Evolutionary conservation across 2,329 filamentous ascomycete genomes (phyloP).

Genomic region (Fusarium poae): DNA sequence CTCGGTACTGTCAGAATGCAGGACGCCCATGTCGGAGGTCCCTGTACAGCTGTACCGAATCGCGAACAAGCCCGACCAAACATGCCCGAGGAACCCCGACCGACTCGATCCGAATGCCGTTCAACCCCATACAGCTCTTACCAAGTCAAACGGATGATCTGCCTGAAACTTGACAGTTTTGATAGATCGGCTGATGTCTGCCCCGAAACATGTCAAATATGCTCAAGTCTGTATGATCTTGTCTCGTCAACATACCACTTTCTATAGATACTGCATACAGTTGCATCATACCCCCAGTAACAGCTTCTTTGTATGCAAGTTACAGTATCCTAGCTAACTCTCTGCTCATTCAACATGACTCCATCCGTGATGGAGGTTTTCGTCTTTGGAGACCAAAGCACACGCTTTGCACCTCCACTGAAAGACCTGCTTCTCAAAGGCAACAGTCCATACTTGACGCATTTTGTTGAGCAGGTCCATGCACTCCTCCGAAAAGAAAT

Average conservation of each 20-base stretch:
- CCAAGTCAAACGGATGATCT: not conserved
- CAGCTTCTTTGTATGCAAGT: not conserved
- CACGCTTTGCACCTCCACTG: slow-evolving; percentile 42
- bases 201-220: slow-evolving; percentile 9
- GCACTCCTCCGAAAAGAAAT: slow-evolving; percentile 43
- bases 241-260: not conserved
- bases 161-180: not conserved
- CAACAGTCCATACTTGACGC: slow-evolving; percentile 42
- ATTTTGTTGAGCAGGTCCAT: slow-evolving; percentile 45
- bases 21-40: not conserved
- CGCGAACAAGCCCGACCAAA: not conserved
- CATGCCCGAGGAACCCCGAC: slow-evolving; percentile 3
- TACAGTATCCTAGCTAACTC: slow-evolving; percentile 4
- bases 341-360: slow-evolving; percentile 12
- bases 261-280: not conserved
- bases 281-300: not conserved
- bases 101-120: not conserved
- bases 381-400: slow-evolving; percentile 47
- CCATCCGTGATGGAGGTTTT: slow-evolving; percentile 24
- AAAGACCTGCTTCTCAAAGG: slow-evolving; percentile 39
- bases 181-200: not conserved
- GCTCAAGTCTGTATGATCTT: not conserved
- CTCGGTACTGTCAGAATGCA: not conserved
- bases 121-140: not conserved
- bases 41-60: not conserved